Evolutionary conservation across 352 stramenopile genomes (phyloP).

Genomic region (Globisporangium irregulare): DNA sequence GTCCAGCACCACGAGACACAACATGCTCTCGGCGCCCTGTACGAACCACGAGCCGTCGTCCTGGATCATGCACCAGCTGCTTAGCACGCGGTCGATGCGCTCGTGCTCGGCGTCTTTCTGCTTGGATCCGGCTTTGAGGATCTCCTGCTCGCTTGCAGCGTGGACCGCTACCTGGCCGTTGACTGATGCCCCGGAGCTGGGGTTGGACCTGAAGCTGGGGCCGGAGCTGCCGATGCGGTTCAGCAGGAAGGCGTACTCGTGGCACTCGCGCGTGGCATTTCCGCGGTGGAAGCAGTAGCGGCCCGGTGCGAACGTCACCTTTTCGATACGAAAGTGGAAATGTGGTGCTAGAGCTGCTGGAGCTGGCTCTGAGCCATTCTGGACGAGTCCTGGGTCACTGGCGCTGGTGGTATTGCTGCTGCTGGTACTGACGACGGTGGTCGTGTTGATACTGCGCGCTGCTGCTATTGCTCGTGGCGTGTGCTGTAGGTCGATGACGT

Average conservation of each 20-base stretch:
- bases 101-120: slow-evolving; percentile 12
- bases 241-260: slow-evolving; percentile 38
- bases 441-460: no score
- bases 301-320: slow-evolving; percentile 40
- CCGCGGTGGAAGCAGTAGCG: slow-evolving; percentile 39
- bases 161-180: slow-evolving; percentile 7
- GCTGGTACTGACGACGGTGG: neutral
- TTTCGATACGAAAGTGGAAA: neutral
- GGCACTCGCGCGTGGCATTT: slow-evolving; percentile 38
- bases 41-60: slow-evolving; percentile 40
- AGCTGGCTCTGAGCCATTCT: slow-evolving; percentile 7
- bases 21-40: slow-evolving; percentile 46
- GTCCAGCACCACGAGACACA: slow-evolving; percentile 60
- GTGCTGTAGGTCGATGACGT: slow-evolving; percentile 22
- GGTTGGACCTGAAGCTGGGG: no score
- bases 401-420: neutral
- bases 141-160: neutral
- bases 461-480: no score
- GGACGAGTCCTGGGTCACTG: neutral
- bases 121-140: neutral
- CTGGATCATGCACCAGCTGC: slow-evolving; percentile 41
- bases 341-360: neutral
- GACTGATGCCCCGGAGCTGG: neutral
- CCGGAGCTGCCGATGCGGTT: slow-evolving; percentile 24
- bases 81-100: slow-evolving; percentile 27